Conservation (phyloP, 2,329 filamentous ascomycete genomes). For the Trichoderma gracile region DNA sequence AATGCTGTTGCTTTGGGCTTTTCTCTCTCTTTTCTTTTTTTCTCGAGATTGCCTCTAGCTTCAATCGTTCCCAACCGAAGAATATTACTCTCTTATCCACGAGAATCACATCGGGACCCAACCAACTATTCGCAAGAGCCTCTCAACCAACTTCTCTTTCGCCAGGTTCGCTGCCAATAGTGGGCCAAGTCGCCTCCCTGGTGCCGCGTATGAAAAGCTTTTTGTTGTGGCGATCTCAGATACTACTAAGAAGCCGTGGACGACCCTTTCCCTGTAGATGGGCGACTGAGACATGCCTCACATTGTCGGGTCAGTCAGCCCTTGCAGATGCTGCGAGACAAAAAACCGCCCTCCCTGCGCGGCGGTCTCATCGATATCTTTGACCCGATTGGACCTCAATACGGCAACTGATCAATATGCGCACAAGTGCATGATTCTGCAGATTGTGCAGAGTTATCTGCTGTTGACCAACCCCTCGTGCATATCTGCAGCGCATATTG, state of each 20-base stretch:
- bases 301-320: not conserved
- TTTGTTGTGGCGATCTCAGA: not conserved
- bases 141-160: not conserved
- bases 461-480: too few species aligned
- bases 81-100: too few species aligned
- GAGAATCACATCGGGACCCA: too few species aligned
- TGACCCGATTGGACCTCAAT: not conserved
- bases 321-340: not conserved
- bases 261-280: not conserved
- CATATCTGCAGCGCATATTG: too few species aligned
- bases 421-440: not conserved
- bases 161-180: not conserved
- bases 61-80: not conserved
- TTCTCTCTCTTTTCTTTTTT: not conserved
- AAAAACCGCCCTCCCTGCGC: not conserved
- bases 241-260: not conserved
- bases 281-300: not conserved
- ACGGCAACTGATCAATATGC: not conserved
- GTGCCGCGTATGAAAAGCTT: not conserved
- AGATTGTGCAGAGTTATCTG: not conserved
- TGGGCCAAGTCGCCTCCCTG: not conserved
- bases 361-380: not conserved
- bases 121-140: not conserved
- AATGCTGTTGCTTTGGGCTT: not conserved
- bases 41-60: not conserved